Evolutionary conservation across 2,329 filamentous ascomycete species (phyloP).

Genomic region (Apiospora arundinis): DNA sequence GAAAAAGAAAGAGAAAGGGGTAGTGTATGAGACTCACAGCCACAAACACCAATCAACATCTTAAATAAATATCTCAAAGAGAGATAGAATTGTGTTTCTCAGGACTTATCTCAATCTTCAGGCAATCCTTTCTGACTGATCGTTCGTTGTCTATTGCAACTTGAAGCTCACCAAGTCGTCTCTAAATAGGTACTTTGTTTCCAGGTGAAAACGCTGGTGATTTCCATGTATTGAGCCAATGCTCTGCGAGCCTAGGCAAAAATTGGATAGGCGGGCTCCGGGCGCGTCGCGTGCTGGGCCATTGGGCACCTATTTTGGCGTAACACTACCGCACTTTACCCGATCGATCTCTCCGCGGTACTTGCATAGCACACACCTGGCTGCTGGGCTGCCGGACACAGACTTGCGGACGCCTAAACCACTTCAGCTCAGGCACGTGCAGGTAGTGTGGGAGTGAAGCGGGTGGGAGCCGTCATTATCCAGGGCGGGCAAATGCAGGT

Average conservation of each 20-base stretch:
- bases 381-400: not conserved
- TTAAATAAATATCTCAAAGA: constrained; percentile 26
- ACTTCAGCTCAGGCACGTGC: constrained; percentile 11
- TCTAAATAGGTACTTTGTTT: not conserved
- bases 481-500: constrained; percentile 11
- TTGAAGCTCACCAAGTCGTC: not conserved
- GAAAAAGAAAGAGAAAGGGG: not conserved
- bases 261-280: constrained; percentile 10
- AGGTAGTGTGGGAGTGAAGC: constrained; percentile 6
- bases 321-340: constrained; percentile 22
- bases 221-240: not conserved
- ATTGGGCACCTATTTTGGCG: not conserved
- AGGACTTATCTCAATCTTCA: not conserved
- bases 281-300: not conserved
- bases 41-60: constrained; percentile 59
- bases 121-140: not conserved
- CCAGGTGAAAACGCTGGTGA: not conserved
- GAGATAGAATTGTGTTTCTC: not conserved
- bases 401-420: not conserved
- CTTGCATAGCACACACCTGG: not conserved
- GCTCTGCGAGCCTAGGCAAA: not conserved
- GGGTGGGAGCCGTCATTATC: constrained; percentile 13
- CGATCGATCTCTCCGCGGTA: not conserved
- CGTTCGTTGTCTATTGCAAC: not conserved
- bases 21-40: constrained; percentile 43